Percentiles rank a stretch among this genome's conserved stretches.
Conservation (phyloP, 768 basidiomycete genomes). For the Phylloporus sp. region DNA sequence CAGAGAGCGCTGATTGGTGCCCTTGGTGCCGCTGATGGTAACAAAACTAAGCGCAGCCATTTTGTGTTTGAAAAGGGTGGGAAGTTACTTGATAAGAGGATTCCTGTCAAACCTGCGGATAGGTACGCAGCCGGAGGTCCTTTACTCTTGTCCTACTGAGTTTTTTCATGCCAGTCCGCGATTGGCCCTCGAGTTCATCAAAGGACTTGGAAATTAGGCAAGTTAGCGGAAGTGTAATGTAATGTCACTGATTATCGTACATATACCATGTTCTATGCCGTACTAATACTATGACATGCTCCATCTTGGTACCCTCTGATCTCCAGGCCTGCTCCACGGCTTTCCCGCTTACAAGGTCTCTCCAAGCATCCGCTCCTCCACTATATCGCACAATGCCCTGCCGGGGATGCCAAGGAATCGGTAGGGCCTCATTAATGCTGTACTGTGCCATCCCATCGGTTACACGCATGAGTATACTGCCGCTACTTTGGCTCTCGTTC, state of each 20-base stretch:
- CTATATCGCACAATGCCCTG: no score
- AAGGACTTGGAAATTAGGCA: constrained; percentile 31
- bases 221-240: not conserved
- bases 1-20: constrained; percentile 73
- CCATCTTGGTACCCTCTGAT: no score
- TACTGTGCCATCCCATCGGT: no score
- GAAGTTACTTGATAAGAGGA: constrained; percentile 77
- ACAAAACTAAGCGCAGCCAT: constrained; percentile 86
- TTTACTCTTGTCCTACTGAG: constrained; percentile 1
- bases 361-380: no score
- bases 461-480: no score
- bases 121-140: constrained; percentile 44
- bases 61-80: constrained; percentile 93
- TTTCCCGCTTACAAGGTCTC: no score
- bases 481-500: no score
- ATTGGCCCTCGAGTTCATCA: constrained; percentile 67
- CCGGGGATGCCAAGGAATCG: no score
- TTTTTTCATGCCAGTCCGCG: constrained; percentile 42
- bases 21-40: constrained; percentile 76
- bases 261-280: constrained; percentile 3
- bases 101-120: constrained; percentile 84
- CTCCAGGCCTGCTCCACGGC: no score
- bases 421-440: no score
- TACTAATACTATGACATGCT: constrained; percentile 1
- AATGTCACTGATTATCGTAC: not conserved